Evolutionary conservation across 1,139 yeast species (phyloP).

Genomic region (Cylindricascospora bacillispora): DNA sequence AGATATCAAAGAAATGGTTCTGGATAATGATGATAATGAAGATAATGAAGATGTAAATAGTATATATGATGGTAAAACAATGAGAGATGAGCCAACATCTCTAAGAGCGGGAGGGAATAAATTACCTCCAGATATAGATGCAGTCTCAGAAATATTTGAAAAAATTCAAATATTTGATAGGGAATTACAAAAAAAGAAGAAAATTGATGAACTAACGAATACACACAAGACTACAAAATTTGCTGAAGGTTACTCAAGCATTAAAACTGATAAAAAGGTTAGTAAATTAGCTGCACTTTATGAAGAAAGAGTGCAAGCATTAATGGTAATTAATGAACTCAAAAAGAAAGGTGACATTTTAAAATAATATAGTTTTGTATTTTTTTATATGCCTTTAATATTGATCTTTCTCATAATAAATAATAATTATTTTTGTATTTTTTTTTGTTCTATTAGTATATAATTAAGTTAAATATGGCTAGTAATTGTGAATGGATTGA

Average conservation of each 20-base stretch:
- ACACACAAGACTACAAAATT: slow-evolving; percentile 11
- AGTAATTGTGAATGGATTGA: no score
- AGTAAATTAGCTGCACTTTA: slow-evolving; percentile 42
- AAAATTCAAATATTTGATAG: slow-evolving; percentile 23
- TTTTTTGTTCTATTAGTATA: no score
- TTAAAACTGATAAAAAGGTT: slow-evolving; percentile 39
- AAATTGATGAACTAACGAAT: slow-evolving; percentile 10
- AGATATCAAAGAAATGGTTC: slow-evolving; percentile 13
- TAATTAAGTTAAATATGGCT: no score
- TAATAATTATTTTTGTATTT: no score
- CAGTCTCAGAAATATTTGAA: slow-evolving; percentile 4
- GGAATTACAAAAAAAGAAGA: slow-evolving; percentile 16
- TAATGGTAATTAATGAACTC: slow-evolving; percentile 33
- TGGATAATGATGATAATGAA: slow-evolving; percentile 8
- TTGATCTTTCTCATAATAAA: no score
- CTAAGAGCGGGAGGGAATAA: slow-evolving; percentile 1
- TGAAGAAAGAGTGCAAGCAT: slow-evolving; percentile 44
- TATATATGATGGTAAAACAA: slow-evolving; percentile 1
- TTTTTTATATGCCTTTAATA: slow-evolving; percentile 1
- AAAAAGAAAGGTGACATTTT: slow-evolving; percentile 3
- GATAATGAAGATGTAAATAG: slow-evolving; percentile 1
- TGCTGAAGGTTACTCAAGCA: slow-evolving; percentile 34
- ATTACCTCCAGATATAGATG: slow-evolving; percentile 1
- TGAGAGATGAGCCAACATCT: slow-evolving; percentile 1
- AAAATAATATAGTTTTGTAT: slow-evolving; percentile 1